These are phyloP conservation scores for Endocalyx cinctus DNA, from an alignment of 2,329 filamentous ascomycete genomes.

Conservation along the genomic window DNA sequence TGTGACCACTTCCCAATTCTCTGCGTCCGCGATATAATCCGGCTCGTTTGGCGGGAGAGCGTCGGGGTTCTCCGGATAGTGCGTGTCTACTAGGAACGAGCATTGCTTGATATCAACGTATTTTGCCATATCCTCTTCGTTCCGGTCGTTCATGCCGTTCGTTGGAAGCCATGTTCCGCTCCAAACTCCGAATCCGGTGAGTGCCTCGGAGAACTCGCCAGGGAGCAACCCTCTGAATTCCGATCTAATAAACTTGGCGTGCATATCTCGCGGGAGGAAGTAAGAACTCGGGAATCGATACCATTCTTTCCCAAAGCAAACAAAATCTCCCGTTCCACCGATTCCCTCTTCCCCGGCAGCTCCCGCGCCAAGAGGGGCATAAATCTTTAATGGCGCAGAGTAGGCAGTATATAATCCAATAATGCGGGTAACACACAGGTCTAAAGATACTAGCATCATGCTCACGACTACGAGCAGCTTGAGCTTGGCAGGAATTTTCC, in stretches of 20 bases:
- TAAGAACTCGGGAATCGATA: constrained; percentile 95
- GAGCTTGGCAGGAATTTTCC: constrained; percentile 69
- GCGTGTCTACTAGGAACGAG: constrained; percentile 82
- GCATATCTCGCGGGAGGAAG: constrained; percentile 78
- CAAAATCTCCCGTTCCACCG: constrained; percentile 57
- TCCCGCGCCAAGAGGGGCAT: constrained; percentile 59
- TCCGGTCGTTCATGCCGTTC: constrained; percentile 84
- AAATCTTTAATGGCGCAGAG: constrained; percentile 71
- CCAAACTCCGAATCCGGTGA: constrained; percentile 65
- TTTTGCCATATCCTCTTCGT: constrained; percentile 81
- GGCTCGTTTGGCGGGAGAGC: constrained; percentile 66
- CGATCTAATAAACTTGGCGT: constrained; percentile 84
- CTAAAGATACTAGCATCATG: constrained; percentile 59
- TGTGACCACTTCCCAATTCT: constrained; percentile 72
- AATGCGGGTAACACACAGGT: constrained; percentile 66
- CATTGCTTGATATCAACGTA: constrained; percentile 76
- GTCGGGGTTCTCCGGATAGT: constrained; percentile 57
- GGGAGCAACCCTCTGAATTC: constrained; percentile 86
- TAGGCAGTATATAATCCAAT: constrained; percentile 78
- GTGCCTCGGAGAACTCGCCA: constrained; percentile 79
- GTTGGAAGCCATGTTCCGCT: constrained; percentile 82
- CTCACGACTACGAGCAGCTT: constrained; percentile 62
- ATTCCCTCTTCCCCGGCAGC: constrained; percentile 43
- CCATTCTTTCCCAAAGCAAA: constrained; percentile 97
- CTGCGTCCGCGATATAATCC: constrained; percentile 67